Evolutionary conservation across 2,329 filamentous ascomycete species (phyloP), one percentile per base, ranked within the genome.

Genomic region (Rhinocladiella similis): DNA sequence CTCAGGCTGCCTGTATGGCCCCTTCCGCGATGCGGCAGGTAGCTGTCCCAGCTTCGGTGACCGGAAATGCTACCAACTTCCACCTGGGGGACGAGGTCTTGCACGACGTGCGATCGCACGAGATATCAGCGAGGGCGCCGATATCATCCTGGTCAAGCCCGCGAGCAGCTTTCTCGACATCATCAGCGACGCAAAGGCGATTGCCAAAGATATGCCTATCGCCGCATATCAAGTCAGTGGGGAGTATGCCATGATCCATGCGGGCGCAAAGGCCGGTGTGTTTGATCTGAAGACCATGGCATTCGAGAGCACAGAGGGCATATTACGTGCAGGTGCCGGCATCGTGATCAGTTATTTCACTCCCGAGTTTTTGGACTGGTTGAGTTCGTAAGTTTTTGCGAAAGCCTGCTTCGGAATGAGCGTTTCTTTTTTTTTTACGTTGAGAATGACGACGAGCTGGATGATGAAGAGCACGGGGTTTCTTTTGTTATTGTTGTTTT

Each of bases 121-220:
- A 65, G 94, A 99, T 70, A 93, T 99, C 65, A 83, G 82, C 62
- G 94, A 99, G 75, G 94, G 94, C 22, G 94, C 94, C 18, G 94
- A 99, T 69, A 91, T 97, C 65, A 96, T 99, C 75, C 97, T 99
- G 93, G 94, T 99, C 60, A 99, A 99, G 81, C 94, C 94, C 1
- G 94, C 94, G 9, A 89, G 89, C 67, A 91, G 93, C 73, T 99
- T 96, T 72, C 82, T 99, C 45, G 94, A 99, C 74, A 96, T 99
- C 67, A 97, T 99, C 72, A 91, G 90, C 65, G 94, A 99, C 70
- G 94, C 94, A 51, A 97, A 96, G 79, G 91, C 97, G 52, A 83
- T 97, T 52, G 93, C 90, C 57, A 88, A 87, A 70, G 91, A 97
- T 72, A 81, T 97, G 73, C 94, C 94, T 1, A 83, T 99, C 35